Conservation (phyloP, 108 stramenopile genomes). For the Skeletonema costatum region DNA sequence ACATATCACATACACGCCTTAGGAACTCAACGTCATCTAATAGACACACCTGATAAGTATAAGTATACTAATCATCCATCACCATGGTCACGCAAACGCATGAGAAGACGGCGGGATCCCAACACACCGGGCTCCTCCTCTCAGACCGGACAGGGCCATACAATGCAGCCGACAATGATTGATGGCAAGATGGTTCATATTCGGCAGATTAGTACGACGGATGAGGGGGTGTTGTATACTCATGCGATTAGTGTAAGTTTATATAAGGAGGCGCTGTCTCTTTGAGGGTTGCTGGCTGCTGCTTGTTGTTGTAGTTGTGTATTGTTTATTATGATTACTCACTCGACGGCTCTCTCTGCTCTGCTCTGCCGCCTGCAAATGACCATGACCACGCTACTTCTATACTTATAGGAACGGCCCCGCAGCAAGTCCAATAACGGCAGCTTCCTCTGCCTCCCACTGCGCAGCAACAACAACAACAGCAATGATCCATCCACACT, state of each 20-base stretch:
- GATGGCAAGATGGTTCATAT: background rate
- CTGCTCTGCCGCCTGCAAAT: background rate
- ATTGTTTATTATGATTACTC: background rate
- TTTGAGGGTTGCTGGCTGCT: too few species aligned
- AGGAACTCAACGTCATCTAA: too few species aligned
- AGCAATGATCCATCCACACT: background rate
- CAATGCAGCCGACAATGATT: background rate
- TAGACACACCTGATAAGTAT: too few species aligned
- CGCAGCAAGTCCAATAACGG: too few species aligned
- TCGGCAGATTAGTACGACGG: background rate
- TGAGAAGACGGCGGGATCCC: constrained; percentile 23
- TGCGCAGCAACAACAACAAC: background rate
- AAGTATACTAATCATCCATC: background rate
- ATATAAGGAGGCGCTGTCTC: background rate
- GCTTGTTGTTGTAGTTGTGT: too few species aligned
- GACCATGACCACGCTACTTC: too few species aligned
- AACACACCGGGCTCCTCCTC: constrained; percentile 6
- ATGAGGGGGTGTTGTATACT: constrained; percentile 39
- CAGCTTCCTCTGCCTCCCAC: too few species aligned
- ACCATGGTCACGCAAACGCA: constrained; percentile 26
- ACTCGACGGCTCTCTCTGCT: background rate
- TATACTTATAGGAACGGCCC: too few species aligned
- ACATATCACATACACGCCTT: too few species aligned
- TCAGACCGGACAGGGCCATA: background rate
- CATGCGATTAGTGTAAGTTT: constrained; percentile 34